Evolutionary conservation across 371 early-diverging fungal species (phyloP), one percentile per base, ranked within the genome.

Genomic region (Mortierella sp.): DNA sequence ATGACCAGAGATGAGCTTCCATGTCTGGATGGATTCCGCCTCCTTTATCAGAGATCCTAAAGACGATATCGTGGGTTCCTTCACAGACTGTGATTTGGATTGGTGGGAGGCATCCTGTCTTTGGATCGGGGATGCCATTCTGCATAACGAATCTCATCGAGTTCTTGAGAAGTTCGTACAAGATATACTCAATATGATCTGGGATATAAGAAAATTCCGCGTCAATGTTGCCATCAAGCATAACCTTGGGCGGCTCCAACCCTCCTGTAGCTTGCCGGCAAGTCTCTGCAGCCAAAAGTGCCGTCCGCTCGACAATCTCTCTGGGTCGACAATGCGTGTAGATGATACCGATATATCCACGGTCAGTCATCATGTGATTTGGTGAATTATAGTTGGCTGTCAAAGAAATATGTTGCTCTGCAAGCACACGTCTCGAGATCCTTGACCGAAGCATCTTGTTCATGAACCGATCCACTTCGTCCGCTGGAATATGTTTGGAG

Each of bases 101-200:
- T 1, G 96, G 94, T 45, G 92, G 90, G 81, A 88, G 30, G 26
- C 57, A 52, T 30, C 72, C 72, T 28, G 67, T 75, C 26, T 37
- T 24, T 32, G 64, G 30, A 26, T 72, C 58, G 8, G 37, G 68
- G 32, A 51, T 45, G 10, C 77, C 72, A n/a, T 66, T 62, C 55
- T 60, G 60, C 77, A 90, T 86, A 22, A 90, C 88, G 43, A 85
- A 89, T 58, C 92, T 86, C 84, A 96, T 94, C 30, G 95, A 90
- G 86, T 98, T 98, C 75, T 94, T 94, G 66, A 98, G 76, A 64
- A 98, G 85, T 86, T 97, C 98, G 70, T 94, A 96, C n/a, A 98
- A 68, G 51, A 97, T 94, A 79, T 97, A 96, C 83, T 97, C 96
- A 65, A 97, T 89, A 75, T 98, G 97, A 68, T 96, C 97, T 3